Base-by-base conservation (phyloP, 306 rosid species). In the Lupinus albus region DNA sequence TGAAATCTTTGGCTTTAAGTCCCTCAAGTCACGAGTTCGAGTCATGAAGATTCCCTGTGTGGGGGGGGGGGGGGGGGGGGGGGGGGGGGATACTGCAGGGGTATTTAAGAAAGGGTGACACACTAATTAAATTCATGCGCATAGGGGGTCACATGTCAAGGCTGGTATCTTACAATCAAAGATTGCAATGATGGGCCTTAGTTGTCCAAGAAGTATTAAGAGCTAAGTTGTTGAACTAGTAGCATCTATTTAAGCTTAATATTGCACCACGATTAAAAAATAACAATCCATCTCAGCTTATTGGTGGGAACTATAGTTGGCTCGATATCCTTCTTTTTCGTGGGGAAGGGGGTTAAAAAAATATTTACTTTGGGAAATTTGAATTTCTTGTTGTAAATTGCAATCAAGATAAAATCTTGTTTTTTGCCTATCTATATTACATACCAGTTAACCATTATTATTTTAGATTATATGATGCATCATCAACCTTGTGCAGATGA, bases 181-280 rank as follows among this genome's bases (percentile, higher is more conserved):
- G 68, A 25, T 59, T 21, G 50, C 6, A 39, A 21, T 4, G 51
- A 25, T 33, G 15, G 25, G 51, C 38, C 25, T 33, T 58, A 48
- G 48, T 48, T 65, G 15, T 61, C 10, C 48, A 11, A 28, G 64
- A 72, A 16, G 15, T 41, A 62, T 14, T 14, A 53, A 50, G 54
- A 61, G 52, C 15, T 15, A 45, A 51, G 12, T 52, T 11, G 38
- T 54, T 52, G 57, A 53, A 18, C 32, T 63, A 16, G 45, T 72
- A 7, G 28, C 41, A 50, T 28, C 50, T 62, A 25, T 72, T 72
- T 25, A 65, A 25, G 30, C 30, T 72, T 63, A 33, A 25, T 35
- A 17, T 55, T 44, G 11, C 16, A 0, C 44, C 5, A 17, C 16
- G 1, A 10, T 8, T 5, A 42, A 12, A 16, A 52, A 21, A 25